Percentiles rank a stretch among this genome's conserved stretches.
Conservation (phyloP, 495 filamentous ascomycete species). For the Chaetomium tenue region DNA sequence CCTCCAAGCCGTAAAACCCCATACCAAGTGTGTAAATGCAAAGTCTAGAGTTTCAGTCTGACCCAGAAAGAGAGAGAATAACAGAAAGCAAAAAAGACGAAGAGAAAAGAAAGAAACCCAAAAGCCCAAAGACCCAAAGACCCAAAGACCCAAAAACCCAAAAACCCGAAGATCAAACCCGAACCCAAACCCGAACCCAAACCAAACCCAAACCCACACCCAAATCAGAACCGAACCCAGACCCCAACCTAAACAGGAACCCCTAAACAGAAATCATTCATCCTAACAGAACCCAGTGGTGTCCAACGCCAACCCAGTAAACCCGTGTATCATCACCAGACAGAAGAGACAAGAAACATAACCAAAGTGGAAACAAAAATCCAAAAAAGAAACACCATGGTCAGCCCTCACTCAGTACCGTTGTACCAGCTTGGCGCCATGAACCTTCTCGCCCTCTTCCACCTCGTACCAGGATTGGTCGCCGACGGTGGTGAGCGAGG, state of each 20-base stretch:
- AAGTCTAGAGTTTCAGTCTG: background rate
- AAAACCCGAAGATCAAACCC: background rate
- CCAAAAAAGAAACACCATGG: conserved; percentile 12
- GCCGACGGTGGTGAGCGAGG: conserved; percentile 41
- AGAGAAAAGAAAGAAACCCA: background rate
- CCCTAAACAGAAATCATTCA: background rate
- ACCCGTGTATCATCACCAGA: conserved; percentile 1
- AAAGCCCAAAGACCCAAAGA: background rate
- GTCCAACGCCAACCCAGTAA: background rate
- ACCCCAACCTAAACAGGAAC: background rate
- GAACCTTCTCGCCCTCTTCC: conserved; percentile 36
- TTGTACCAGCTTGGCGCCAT: conserved; percentile 39
- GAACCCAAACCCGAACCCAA: background rate
- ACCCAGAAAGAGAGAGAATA: background rate
- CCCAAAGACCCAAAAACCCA: background rate
- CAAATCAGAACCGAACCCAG: background rate
- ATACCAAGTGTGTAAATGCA: background rate
- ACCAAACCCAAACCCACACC: background rate
- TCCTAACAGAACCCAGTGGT: background rate
- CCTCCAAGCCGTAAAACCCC: background rate
- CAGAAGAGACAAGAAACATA: background rate
- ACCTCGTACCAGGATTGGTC: conserved; percentile 41
- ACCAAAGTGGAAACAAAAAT: conserved; percentile 12
- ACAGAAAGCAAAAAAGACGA: background rate
- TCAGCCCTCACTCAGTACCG: conserved; percentile 34